Evolutionary conservation across 495 filamentous ascomycete genomes (phyloP), one percentile per base, ranked within the genome.

Genomic region (Viridothelium virens): DNA sequence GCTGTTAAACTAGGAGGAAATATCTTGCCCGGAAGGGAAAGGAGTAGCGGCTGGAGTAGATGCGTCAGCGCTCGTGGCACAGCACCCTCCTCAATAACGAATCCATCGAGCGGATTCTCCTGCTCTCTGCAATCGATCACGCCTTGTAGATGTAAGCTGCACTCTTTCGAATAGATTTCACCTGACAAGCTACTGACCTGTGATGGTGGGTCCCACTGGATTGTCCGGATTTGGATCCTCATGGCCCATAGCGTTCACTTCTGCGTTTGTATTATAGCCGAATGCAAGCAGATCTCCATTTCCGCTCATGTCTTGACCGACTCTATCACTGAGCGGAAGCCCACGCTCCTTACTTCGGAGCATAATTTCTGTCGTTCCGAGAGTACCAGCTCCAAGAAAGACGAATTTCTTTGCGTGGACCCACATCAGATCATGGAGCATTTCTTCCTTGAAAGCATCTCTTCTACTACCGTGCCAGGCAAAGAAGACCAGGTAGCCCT

Each of bases 281-380:
- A 88, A 89, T 3, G 80, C 79, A 38, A 89, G 70, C 65, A 89
- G 82, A 67, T 87, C 86, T 2, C 87, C 86, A 70, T 90, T 90
- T 18, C 86, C 86, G 70, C 84, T 86, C 80, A 89, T 85, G 62
- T 83, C 81, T 61, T 82, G 77, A 31, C 86, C 86, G 38, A 87
- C 80, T 47, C 75, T 75, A 18, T 81, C 74, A 69, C 85, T 88
- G 77, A 84, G 79, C 2, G 76, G 68, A 3, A 89, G 74, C 0
- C 86, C 86, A 70, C 82, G 79, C 44, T 82, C 75, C 72, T 80
- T 85, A 65, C 85, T 87, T 33, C 85, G 79, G 5, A 90, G 82
- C 56, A 90, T 74, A 56, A 89, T 87, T 75, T 88, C 87, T 10
- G 86, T 87, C 0, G 84, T 84, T 16, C 83, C 86, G 18, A 89